These are phyloP conservation scores for Starmerella khaoyaiensis DNA, from an alignment of 805 yeast genomes.

Conservation along the genomic window DNA sequence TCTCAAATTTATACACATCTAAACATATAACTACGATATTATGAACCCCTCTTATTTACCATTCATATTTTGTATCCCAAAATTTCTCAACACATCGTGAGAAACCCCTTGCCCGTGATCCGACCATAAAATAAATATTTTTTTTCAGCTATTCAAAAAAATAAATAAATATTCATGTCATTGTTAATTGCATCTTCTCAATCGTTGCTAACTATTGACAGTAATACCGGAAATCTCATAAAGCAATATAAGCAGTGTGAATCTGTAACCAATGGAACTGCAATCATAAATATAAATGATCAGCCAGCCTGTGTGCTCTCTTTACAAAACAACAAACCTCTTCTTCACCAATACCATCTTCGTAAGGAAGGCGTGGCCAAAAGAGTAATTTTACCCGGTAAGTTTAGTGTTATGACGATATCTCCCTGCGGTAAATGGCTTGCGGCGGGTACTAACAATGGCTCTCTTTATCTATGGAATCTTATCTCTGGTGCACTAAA, in stretches of 20 bases:
- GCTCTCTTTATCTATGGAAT: slow-evolving; percentile 78
- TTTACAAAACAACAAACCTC: slow-evolving; percentile 58
- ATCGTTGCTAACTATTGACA: slow-evolving; percentile 16
- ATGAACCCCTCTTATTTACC: no score
- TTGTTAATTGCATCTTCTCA: slow-evolving; percentile 11
- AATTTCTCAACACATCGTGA: no score
- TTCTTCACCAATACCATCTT: slow-evolving; percentile 59
- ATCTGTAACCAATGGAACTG: slow-evolving; percentile 4
- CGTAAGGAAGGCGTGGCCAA: slow-evolving; percentile 47
- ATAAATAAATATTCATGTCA: slow-evolving; percentile 8
- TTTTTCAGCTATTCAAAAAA: no score
- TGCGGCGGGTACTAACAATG: slow-evolving; percentile 62
- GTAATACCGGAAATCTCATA: slow-evolving; percentile 26
- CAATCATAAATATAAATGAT: neutral
- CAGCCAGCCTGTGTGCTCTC: slow-evolving; percentile 30
- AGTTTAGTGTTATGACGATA: slow-evolving; percentile 43
- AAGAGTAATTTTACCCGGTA: slow-evolving; percentile 81
- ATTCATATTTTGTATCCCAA: no score
- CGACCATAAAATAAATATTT: no score
- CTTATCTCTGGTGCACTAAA: slow-evolving; percentile 60
- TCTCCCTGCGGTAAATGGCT: slow-evolving; percentile 34
- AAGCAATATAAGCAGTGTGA: slow-evolving; percentile 20
- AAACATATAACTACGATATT: no score
- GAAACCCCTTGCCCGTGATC: no score
- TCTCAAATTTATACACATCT: no score